Conservation (phyloP, 192 early-diverging fungal species). For the Linnemannia exigua region DNA sequence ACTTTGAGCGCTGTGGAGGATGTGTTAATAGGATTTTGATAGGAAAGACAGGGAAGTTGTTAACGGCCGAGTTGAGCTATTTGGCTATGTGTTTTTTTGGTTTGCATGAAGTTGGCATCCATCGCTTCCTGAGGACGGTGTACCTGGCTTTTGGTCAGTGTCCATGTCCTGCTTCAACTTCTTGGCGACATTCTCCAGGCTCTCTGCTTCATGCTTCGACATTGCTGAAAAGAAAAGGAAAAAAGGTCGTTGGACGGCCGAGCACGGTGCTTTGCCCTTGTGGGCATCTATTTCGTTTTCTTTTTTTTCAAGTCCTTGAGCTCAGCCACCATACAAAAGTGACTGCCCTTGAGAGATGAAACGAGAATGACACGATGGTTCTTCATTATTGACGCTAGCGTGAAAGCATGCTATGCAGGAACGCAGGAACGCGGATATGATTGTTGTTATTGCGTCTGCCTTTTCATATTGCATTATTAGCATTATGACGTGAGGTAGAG, state of each 20-base stretch:
- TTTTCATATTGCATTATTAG: too few species aligned
- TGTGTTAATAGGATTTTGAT: neutral
- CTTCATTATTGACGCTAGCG: too few species aligned
- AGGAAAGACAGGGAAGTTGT: neutral
- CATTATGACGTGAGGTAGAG: too few species aligned
- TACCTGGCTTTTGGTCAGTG: neutral
- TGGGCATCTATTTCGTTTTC: too few species aligned
- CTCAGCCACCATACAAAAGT: neutral
- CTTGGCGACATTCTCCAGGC: constrained; percentile 24
- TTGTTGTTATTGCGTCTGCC: too few species aligned
- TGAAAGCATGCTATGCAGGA: too few species aligned
- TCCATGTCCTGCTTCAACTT: constrained; percentile 23
- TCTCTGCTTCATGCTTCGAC: constrained; percentile 26
- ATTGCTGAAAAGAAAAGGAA: neutral
- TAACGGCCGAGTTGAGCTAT: neutral
- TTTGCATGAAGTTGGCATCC: neutral
- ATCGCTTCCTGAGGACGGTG: neutral
- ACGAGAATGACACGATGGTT: too few species aligned
- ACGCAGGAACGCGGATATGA: too few species aligned
- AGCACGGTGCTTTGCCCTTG: constrained; percentile 11
- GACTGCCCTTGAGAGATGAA: neutral
- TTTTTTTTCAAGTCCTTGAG: neutral
- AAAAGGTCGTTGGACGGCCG: neutral
- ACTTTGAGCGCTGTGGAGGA: constrained; percentile 16
- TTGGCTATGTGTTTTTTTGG: neutral